Evolutionary conservation across 1,284 basidiomycete genomes (phyloP).

Genomic region (Ustilago nuda): DNA sequence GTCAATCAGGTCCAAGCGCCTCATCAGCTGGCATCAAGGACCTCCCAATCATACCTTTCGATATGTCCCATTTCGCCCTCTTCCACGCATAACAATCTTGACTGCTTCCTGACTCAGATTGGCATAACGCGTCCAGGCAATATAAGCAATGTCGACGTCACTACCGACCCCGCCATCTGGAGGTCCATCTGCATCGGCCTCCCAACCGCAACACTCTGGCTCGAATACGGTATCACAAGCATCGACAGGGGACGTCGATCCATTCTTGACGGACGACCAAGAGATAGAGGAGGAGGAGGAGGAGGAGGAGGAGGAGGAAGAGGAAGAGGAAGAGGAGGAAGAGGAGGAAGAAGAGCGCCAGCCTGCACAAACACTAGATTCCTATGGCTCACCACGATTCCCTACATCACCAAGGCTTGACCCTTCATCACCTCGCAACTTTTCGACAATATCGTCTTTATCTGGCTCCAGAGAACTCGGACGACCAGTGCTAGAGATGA

Average conservation of each 20-base stretch:
- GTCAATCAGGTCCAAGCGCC: background rate
- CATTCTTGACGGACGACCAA: conserved; percentile 5
- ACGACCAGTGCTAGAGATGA: conserved; percentile 26
- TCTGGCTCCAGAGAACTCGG: conserved; percentile 41
- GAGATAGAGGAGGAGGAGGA: conserved; percentile 1
- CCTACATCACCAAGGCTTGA: conserved; percentile 44
- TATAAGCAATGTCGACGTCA: conserved; percentile 16
- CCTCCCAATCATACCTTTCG: background rate
- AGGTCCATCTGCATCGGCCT: background rate
- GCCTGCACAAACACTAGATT: conserved; percentile 9
- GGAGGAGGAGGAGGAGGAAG: conserved; percentile 1
- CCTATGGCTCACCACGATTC: conserved; percentile 28
- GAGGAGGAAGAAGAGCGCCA: background rate
- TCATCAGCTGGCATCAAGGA: conserved; percentile 2
- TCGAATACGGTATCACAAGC: background rate
- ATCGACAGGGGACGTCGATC: conserved; percentile 1
- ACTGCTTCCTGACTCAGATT: background rate
- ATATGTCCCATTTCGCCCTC: background rate
- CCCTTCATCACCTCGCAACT: conserved; percentile 42
- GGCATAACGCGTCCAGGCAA: background rate
- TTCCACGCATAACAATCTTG: conserved; percentile 3
- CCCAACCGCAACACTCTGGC: background rate
- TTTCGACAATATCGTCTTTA: conserved; percentile 48
- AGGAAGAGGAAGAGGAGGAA: conserved; percentile 1
- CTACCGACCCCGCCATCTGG: background rate